Evolutionary conservation across 495 filamentous ascomycete species (phyloP).

Genomic region (Articulospora tetracladia): DNA sequence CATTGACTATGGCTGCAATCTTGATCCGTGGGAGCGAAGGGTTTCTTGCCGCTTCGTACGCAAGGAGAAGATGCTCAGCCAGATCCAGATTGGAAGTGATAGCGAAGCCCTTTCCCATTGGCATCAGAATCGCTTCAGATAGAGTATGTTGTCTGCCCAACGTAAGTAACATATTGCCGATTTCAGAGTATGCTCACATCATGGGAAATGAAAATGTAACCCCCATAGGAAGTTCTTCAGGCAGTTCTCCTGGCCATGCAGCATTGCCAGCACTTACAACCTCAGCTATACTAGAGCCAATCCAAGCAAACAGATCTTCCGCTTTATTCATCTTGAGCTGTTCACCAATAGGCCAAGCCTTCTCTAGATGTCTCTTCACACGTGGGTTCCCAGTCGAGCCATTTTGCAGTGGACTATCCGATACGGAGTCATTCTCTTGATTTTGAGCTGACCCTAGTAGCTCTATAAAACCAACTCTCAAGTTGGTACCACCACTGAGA

Average conservation of each 20-base stretch:
- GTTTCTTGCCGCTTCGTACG: conserved; percentile 51
- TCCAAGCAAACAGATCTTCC: conserved; percentile 74
- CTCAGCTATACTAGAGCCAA: conserved; percentile 70
- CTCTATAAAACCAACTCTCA: conserved; percentile 76
- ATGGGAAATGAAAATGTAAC: conserved; percentile 89
- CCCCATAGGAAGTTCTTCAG: conserved; percentile 64
- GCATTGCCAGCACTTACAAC: conserved; percentile 48
- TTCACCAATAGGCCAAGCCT: conserved; percentile 74
- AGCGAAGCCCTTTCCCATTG: conserved; percentile 86
- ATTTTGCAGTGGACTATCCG: neutral
- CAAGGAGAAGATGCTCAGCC: conserved; percentile 59
- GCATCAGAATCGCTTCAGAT: conserved; percentile 73
- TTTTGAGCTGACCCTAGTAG: conserved; percentile 45
- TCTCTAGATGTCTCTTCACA: conserved; percentile 60
- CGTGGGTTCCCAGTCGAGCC: conserved; percentile 30
- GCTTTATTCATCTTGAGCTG: conserved; percentile 74
- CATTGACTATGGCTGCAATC: conserved; percentile 77
- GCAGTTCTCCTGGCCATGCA: conserved; percentile 35
- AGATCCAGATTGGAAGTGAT: conserved; percentile 71
- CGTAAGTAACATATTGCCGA: conserved; percentile 5
- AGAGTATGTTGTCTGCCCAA: conserved; percentile 61
- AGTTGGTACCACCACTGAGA: conserved; percentile 66
- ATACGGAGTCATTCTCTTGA: neutral
- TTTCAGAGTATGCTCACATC: conserved; percentile 41
- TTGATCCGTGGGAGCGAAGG: conserved; percentile 58